phyloP scores from a whole-genome alignment of 2,329 filamentous ascomycete genomes.

The Diaporthe sp. region DNA sequence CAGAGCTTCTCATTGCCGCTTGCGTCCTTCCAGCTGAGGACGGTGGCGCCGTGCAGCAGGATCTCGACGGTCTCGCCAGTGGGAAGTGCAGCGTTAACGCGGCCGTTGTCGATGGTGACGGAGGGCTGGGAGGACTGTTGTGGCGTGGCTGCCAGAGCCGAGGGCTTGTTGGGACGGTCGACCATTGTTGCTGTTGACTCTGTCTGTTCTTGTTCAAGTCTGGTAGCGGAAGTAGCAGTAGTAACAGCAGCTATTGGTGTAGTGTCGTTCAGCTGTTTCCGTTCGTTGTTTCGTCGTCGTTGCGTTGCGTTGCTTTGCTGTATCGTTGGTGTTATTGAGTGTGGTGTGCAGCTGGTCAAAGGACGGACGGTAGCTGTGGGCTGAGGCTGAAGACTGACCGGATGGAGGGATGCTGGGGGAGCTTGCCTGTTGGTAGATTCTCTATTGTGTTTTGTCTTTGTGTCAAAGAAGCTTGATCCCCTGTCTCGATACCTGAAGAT shows the following conservation, averaged over 20 bases:
- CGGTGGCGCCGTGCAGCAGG: slow-evolving; percentile 91
- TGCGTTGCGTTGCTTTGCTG: slow-evolving; percentile 10
- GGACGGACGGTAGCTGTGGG: slow-evolving; percentile 8
- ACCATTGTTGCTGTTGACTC: slow-evolving; percentile 66
- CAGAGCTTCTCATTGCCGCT: slow-evolving; percentile 87
- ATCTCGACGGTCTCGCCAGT: slow-evolving; percentile 90
- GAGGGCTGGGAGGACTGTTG: slow-evolving; percentile 81
- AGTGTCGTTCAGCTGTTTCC: neutral
- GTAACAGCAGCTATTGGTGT: neutral
- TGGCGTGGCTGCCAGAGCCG: slow-evolving; percentile 81
- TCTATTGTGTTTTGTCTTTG: slow-evolving; percentile 24
- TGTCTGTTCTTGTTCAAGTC: slow-evolving; percentile 21
- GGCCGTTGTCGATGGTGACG: slow-evolving; percentile 80
- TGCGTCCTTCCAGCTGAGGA: slow-evolving; percentile 92
- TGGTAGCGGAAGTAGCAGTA: neutral
- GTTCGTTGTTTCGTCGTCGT: slow-evolving; percentile 5
- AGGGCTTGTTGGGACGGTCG: slow-evolving; percentile 88
- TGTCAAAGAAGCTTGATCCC: slow-evolving; percentile 40
- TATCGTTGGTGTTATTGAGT: slow-evolving; percentile 25
- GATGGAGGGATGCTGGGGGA: slow-evolving; percentile 32
- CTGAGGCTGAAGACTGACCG: neutral
- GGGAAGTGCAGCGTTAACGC: slow-evolving; percentile 84
- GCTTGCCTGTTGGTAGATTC: slow-evolving; percentile 32
- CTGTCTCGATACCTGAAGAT: slow-evolving; percentile 40
- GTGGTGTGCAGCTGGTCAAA: neutral